Evolutionary conservation across 2,329 filamentous ascomycete genomes (phyloP).

Genomic region (Colletotrichum aenigma): DNA sequence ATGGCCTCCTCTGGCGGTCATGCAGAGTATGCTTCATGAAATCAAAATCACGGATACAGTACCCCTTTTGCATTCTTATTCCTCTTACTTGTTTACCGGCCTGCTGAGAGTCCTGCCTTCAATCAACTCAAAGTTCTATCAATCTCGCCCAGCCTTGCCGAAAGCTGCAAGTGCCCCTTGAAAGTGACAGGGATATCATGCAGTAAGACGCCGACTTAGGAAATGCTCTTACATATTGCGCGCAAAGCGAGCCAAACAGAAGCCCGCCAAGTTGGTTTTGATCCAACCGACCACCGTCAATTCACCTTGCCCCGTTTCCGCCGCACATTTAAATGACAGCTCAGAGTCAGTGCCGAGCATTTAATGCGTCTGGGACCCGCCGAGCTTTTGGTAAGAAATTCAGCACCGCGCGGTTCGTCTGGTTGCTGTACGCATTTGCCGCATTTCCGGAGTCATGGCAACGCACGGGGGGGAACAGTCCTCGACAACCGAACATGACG

Average conservation of each 20-base stretch:
- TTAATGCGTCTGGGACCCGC: neutral
- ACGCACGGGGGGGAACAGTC: rapidly evolving
- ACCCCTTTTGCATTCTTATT: neutral
- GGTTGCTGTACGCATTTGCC: neutral
- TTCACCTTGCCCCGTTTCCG: neutral
- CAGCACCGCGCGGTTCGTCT: neutral
- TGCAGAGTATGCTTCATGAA: neutral
- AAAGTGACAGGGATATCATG: neutral
- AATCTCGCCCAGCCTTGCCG: neutral
- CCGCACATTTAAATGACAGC: neutral
- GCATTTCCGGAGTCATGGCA: neutral
- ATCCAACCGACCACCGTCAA: neutral
- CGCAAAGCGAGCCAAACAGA: neutral
- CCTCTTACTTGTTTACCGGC: rapidly evolving
- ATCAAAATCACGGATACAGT: rapidly evolving
- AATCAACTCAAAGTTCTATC: neutral
- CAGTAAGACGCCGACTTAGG: neutral
- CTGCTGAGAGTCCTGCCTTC: neutral
- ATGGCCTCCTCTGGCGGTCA: rapidly evolving
- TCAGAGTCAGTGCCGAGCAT: rapidly evolving
- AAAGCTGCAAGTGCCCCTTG: neutral
- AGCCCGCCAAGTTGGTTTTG: neutral
- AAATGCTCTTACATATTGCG: neutral
- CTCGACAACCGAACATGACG: neutral
- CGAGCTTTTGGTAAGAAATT: neutral